Evolutionary conservation across 768 basidiomycete genomes (phyloP), one percentile per base, ranked within the genome.

Genomic region (Tylopilus sp.): DNA sequence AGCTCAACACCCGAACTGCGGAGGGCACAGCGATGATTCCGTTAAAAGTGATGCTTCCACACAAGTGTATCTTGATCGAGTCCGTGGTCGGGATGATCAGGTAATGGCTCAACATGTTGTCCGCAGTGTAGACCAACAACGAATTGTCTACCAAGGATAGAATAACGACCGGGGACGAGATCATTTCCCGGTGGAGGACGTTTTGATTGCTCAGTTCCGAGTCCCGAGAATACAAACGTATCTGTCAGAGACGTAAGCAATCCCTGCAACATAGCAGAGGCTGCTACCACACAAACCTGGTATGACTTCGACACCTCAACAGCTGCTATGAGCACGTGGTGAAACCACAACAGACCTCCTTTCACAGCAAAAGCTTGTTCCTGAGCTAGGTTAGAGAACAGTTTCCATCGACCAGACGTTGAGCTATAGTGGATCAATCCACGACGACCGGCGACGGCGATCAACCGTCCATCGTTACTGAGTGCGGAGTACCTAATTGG

Each of bases 261-360:
- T 19, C 25, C 21, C 4, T 14, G 12, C 7, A 28, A 34, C 22
- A 16, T 46, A 30, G 26, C 21, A 17, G n/a, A 19, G 40, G 24
- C 22, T 36, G 33, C 54, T 17, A 11, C 13, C 25, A 4, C 57
- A 73, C 73, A 19, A 41, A 85, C 91, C 80, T 90, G 87, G 68
- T 87, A 84, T 10, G 86, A 83, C 63, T 84, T 88, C 14, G 84
- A 80, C 16, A 85, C 78, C 63, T 98, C 96, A 22, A 93, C 85
- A 2, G 93, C 93, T 30, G 84, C 95, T 53, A 99, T 83, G 49
- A 99, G 77, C 11, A 98, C 89, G 66, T 96, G 94, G 56, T 96
- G 90, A 67, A 97, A 98, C 97, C 97, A 99, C 19, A 96, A 67
- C 61, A 99, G 65, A 4, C 97, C 97, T 9, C 97, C 97, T 65